Base-by-base conservation (phyloP, 2,329 filamentous ascomycete species). In the Aspergillus sp. region DNA sequence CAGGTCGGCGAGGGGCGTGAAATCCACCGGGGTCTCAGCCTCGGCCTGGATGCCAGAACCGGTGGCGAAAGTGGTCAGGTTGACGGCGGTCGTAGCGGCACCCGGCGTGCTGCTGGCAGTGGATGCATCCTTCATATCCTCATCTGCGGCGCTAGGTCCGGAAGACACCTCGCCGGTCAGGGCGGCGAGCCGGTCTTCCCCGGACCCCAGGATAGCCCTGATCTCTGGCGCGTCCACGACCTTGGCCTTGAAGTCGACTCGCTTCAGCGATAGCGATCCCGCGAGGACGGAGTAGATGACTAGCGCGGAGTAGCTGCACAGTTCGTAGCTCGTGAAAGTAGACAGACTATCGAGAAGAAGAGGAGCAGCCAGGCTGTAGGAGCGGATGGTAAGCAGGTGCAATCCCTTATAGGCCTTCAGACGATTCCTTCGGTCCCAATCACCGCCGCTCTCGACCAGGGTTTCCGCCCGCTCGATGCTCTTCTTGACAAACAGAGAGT, bases 211-310 rank as follows among this genome's bases (percentile, higher is more conserved):
- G 64, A 99, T 96, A 42, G 95, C 95, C 80, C 95, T 96, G 80
- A 99, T 97, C 80, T 99, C 95, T 12, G 95, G 94, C 7, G 95
- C 95, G 76, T 99, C 95, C 46, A 99, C 94, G 26, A 99, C 95
- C 82, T 98, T 98, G 66, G 91, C 91, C 84, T 99, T 99, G 85
- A 99, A 99, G 77, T 99, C 95, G 36, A 97, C 92, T 52, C 95
- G 90, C 82, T 97, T 96, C 58, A 99, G 85, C 50, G 94, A 95
- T 24, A 98, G 89, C 6, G 93, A 96, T 60, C 95, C 95, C 39
- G 95, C 92, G 36, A 99, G 87, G 22, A 98, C 94, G 1, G 95
- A 92, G 81, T 98, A 99, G 58, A 97, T 88, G 54, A 99, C 95
- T 24, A 99, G 86, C 62, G 87, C 90, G 60, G 92, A 96, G 82